phyloP scores from a whole-genome alignment of 2,329 filamentous ascomycete genomes.

The Epichloe hybrida region DNA sequence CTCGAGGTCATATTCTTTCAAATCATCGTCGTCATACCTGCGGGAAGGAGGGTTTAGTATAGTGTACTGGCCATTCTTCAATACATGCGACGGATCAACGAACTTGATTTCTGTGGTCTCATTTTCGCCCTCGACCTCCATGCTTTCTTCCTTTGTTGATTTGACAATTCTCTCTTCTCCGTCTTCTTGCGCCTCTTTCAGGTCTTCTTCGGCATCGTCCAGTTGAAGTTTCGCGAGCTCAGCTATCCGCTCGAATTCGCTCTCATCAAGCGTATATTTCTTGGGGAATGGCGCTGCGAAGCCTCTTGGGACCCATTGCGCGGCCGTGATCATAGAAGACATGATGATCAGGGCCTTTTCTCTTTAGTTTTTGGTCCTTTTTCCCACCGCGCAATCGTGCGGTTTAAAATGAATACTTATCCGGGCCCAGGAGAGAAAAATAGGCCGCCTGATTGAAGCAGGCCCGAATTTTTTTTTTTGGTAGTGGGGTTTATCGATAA shows the following conservation, averaged over 20 bases:
- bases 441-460: background rate
- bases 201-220: constrained; percentile 80
- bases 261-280: constrained; percentile 63
- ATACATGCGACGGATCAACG: background rate
- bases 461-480: constrained; percentile 22
- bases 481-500: constrained; percentile 29
- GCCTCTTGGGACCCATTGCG: constrained; percentile 63
- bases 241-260: constrained; percentile 63
- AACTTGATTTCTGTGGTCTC: constrained; percentile 3
- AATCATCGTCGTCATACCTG: constrained; percentile 63
- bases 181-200: constrained; percentile 52
- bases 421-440: background rate
- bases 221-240: constrained; percentile 65
- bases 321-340: constrained; percentile 68
- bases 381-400: background rate
- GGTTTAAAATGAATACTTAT: background rate
- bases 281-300: constrained; percentile 63
- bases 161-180: constrained; percentile 13
- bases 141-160: constrained; percentile 20
- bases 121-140: constrained; percentile 14
- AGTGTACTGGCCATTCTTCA: background rate
- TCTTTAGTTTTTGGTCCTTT: background rate
- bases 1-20: constrained; percentile 93
- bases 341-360: constrained; percentile 19
- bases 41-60: constrained; percentile 9